Base-by-base conservation (phyloP, 495 filamentous ascomycete species). In the Trichoderma erinaceum region DNA sequence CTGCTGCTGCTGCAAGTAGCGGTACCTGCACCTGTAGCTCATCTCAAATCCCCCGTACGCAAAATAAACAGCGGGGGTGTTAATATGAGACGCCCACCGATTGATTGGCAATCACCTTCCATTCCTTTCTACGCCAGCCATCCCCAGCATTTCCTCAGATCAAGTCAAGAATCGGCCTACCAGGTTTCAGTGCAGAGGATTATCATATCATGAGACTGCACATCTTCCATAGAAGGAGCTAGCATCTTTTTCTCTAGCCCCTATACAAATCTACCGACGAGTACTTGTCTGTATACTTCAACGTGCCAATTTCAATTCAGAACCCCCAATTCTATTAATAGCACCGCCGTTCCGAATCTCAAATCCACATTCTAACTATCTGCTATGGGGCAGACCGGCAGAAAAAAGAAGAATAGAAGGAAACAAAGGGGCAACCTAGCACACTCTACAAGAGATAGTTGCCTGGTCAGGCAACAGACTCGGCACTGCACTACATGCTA, bases 71-170 rank as follows among this genome's bases (percentile, higher is more conserved):
- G 56, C 56, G 56, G 56, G 56, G 56, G 56, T 27, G 56, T 61
- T 61, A 29, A 61, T 61, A 61, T 61, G 56, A 61, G 56, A 61
- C 56, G 25, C 56, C 56, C 56, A 32, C 56, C 27, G 23, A 32
- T 13, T 61, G 56, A 61, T 61, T 61, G 56, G 27, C 56, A 61
- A 61, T 61, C 56, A 61, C 56, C 23, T 61, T 61, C 56, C 56
- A 61, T 61, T 29, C 56, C 56, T 32, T 61, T 61, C 56, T 25
- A 61, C 56, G 56, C 56, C 56, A 61, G 23, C 56, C 56, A 52
- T 61, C 56, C 35, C 50, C 56, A 27, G 23, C 23, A 27, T 6
- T 32, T 32, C 27, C 10, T 61, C 27, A 21, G n/a, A 48, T 4
- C 44, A 48, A 16, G n/a, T 48, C 44, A 18, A 15, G 8, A 56